Evolutionary conservation across 352 stramenopile genomes (phyloP), one percentile per base, ranked within the genome.

Genomic region (Phytophthora aleatoria): DNA sequence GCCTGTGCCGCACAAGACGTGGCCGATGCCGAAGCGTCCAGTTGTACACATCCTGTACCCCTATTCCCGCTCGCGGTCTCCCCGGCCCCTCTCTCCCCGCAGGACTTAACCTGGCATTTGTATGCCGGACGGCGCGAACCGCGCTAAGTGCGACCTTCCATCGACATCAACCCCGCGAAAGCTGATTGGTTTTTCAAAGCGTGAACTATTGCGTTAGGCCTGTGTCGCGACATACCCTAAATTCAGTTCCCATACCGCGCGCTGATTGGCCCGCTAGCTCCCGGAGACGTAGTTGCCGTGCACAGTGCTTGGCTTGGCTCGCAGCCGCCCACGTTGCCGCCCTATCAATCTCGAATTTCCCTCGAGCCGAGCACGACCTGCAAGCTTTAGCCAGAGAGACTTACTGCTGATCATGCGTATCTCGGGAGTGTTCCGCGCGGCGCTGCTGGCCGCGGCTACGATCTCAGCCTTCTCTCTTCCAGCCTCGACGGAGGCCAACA

Each of bases 331-430:
- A 69, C 67, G 62, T 71, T 69, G 56, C 51, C 49, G 26, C 59
- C 61, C 42, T 64, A 51, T 79, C 79, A 87, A 85, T 79, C 76
- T 75, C 66, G 63, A 87, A 85, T 85, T 87, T 77, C 67, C 74
- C 64, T 71, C 67, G 67, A 68, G 70, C 63, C 60, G 42, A 67
- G 42, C 70, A 79, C 44, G 44, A 67, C 57, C 57, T 51, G 33
- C 39, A 60, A 44, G 49, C 43, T 36, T 27, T 50, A 41, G 28
- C 52, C 11, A 60, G 44, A 48, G 30, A 61, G 28, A 50, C 30
- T 49, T n/a, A 57, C 26, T 49, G 39, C 43, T 38, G 27, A 78
- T 13, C n/a, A 92, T 92, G 84, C 78, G 75, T 57, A 83, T 84
- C 57, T 77, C 76, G 24, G 61, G 61, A 62, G 64, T 88, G 50